A percentile compares a stretch with the other conserved stretches of the same genome.
Evolutionary conservation across 2,329 filamentous ascomycete species (phyloP).

Genomic region (Pseudogymnoascus sp.): DNA sequence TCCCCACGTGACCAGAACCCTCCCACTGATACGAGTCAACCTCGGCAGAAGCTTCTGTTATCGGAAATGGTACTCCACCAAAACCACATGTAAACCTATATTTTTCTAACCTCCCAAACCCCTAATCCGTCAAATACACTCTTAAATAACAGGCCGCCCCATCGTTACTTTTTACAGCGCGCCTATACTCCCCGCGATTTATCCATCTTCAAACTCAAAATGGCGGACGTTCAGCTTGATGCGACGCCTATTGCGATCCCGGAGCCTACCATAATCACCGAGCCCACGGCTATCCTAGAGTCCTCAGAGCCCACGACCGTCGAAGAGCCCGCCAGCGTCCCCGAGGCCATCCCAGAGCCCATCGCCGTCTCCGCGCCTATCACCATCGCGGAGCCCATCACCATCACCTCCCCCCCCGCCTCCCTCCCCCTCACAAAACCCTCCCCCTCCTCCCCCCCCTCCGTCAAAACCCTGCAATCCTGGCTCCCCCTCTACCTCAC

Average conservation of each 20-base stretch:
- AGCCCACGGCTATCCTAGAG: not conserved
- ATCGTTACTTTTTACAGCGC: not conserved
- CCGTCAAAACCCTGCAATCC: slow-evolving; percentile 17
- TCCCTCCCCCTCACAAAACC: not conserved
- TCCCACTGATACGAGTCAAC: not conserved
- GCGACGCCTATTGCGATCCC: not conserved
- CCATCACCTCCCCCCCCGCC: slow-evolving; percentile 12
- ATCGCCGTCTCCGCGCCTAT: not conserved
- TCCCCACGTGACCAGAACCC: not conserved
- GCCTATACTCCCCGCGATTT: not conserved
- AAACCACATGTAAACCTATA: not conserved
- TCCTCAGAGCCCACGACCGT: not conserved
- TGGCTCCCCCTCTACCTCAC: slow-evolving; percentile 28
- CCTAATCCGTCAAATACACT: not conserved
- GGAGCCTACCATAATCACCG: not conserved
- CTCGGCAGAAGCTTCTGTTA: not conserved
- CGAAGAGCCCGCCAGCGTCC: not conserved
- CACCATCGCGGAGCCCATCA: slow-evolving; percentile 11
- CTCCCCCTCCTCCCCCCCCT: slow-evolving; percentile 15
- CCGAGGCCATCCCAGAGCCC: not conserved
- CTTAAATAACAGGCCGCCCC: not conserved
- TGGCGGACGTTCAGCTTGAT: not conserved
- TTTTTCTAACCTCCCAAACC: not conserved
- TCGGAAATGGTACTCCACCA: not conserved
- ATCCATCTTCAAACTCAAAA: not conserved